Evolutionary conservation across 78 protist species (phyloP).

Genomic region (Mastigamoeba balamuthi): DNA sequence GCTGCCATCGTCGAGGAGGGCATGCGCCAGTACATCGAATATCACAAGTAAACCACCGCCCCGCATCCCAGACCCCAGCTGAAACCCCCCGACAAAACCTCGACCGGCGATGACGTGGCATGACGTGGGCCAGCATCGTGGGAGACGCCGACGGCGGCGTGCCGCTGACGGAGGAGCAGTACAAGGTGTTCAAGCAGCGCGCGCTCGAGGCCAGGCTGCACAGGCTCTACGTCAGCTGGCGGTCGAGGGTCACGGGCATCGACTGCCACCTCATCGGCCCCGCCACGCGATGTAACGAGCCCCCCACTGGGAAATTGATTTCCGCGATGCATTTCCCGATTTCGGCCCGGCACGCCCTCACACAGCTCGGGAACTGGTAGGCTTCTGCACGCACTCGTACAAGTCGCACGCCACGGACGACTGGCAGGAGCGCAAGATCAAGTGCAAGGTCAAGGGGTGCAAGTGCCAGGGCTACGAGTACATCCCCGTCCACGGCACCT

Average conservation of each 20-base stretch:
- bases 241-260: not conserved
- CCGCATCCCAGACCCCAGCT: no score
- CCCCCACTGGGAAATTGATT: no score
- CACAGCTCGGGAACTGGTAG: no score
- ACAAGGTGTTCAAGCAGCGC: not conserved
- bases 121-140: no score
- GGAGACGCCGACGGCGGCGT: not conserved
- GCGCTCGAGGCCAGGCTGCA: not conserved
- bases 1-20: no score
- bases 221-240: not conserved
- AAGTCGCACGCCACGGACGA: not conserved
- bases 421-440: not conserved
- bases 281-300: not conserved
- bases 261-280: not conserved
- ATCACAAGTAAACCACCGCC: no score
- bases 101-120: no score
- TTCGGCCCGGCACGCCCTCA: no score
- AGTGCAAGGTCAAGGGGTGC: not conserved
- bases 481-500: conserved; percentile 2
- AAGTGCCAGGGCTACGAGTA: not conserved
- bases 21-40: no score
- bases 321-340: no score
- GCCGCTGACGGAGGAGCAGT: not conserved
- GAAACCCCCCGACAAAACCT: no score
- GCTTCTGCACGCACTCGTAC: not conserved